These are phyloP conservation scores for Dactylellina leptospora DNA, from an alignment of 2,329 filamentous ascomycete species.

Conservation along the genomic window DNA sequence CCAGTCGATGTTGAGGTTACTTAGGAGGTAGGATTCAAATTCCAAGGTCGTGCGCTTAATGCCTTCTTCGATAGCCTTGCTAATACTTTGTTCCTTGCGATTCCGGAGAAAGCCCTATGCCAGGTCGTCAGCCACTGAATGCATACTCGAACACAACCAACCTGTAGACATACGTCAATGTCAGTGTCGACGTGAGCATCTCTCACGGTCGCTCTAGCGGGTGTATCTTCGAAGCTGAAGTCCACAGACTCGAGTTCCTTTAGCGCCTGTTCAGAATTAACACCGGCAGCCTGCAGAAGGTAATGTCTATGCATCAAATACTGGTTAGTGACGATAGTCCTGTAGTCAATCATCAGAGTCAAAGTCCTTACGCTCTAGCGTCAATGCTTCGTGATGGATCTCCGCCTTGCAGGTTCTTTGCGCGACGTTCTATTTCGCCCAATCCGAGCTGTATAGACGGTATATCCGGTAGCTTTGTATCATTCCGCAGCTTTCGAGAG, in stretches of 20 bases:
- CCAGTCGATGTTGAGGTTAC: constrained; percentile 95
- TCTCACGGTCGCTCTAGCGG: constrained; percentile 56
- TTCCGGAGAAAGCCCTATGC: constrained; percentile 78
- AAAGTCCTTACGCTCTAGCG: constrained; percentile 65
- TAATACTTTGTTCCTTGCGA: constrained; percentile 86
- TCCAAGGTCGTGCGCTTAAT: constrained; percentile 86
- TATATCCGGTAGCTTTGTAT: constrained; percentile 77
- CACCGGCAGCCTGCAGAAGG: constrained; percentile 88
- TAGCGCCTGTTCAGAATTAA: constrained; percentile 84
- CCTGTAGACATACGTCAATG: constrained; percentile 64
- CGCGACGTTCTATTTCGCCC: constrained; percentile 81
- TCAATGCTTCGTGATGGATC: constrained; percentile 66
- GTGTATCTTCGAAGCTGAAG: constrained; percentile 64
- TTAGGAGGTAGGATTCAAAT: constrained; percentile 92
- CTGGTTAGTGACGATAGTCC: constrained; percentile 67
- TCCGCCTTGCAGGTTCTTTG: constrained; percentile 77
- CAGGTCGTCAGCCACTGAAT: constrained; percentile 2
- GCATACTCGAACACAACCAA: constrained; percentile 53
- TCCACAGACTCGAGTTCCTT: constrained; percentile 86
- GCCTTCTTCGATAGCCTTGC: constrained; percentile 91
- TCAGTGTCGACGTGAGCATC: constrained; percentile 68
- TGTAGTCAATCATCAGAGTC: constrained; percentile 53
- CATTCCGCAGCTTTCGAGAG: constrained; percentile 59
- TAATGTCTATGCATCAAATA: constrained; percentile 77
- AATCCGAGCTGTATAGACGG: constrained; percentile 90